Percentiles rank a stretch among this genome's conserved stretches.
phyloP scores from a whole-genome alignment of 2,329 filamentous ascomycete species.

The Fusarium nurragi region DNA sequence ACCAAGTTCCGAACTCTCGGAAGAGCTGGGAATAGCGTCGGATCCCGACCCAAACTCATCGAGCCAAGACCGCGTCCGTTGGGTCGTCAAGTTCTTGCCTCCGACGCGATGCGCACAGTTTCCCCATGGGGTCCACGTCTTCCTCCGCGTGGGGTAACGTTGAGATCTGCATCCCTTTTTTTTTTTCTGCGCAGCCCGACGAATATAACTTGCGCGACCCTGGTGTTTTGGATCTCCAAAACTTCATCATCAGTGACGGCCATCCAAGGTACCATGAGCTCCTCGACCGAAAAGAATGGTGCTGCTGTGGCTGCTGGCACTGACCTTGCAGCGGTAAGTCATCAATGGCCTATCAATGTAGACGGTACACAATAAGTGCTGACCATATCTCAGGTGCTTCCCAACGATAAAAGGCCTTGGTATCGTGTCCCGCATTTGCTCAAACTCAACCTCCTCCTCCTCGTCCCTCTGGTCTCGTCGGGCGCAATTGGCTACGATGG shows the following conservation, averaged over 20 bases:
- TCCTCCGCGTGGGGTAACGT: background rate
- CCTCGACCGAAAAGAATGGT: slow-evolving; percentile 14
- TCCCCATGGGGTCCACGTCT: slow-evolving; percentile 18
- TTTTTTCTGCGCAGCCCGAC: background rate
- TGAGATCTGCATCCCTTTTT: background rate
- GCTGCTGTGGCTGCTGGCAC: slow-evolving; percentile 20
- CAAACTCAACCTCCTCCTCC: slow-evolving; percentile 55
- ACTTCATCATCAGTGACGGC: too few species aligned
- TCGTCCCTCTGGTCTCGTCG: slow-evolving; percentile 55
- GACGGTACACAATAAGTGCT: background rate
- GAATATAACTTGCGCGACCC: background rate
- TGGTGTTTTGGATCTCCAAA: background rate
- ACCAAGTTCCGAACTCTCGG: background rate
- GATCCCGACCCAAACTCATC: background rate
- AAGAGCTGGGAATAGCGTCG: background rate
- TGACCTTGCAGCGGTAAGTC: slow-evolving; percentile 33
- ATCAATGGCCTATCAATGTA: accelerated
- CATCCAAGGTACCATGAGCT: background rate
- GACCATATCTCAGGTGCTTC: slow-evolving; percentile 46
- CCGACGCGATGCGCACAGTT: slow-evolving; percentile 1
- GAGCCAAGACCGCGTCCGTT: slow-evolving; percentile 1
- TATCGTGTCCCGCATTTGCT: slow-evolving; percentile 54
- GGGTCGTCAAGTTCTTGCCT: background rate
- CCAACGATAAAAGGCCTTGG: slow-evolving; percentile 54
- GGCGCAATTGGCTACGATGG: slow-evolving; percentile 58